These are phyloP conservation scores for Parietaria judaica DNA, from an alignment of 306 rosid genomes.

Conservation along the genomic window DNA sequence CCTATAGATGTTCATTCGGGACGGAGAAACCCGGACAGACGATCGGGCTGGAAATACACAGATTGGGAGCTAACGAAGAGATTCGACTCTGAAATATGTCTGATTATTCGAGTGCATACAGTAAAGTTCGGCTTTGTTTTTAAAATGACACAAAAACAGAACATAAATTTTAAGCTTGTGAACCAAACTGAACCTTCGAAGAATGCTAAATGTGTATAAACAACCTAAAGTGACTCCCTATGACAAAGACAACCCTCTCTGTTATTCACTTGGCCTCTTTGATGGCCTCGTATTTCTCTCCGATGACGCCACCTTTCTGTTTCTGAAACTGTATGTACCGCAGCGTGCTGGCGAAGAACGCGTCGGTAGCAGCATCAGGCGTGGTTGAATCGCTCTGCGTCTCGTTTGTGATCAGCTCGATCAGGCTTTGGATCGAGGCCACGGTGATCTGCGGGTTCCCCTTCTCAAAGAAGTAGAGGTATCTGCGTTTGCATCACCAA, in stretches of 20 bases:
- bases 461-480: conserved; percentile 91
- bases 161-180: not conserved
- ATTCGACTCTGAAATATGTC: too few species aligned
- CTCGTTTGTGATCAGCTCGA: conserved; percentile 75
- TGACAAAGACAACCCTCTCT: not conserved
- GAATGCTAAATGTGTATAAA: not conserved
- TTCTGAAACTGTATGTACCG: conserved; percentile 84
- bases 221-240: not conserved
- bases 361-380: conserved; percentile 64
- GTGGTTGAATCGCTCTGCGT: conserved; percentile 67
- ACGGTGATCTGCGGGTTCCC: conserved; percentile 80
- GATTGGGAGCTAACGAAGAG: too few species aligned
- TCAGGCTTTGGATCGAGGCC: conserved; percentile 70
- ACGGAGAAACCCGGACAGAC: too few species aligned
- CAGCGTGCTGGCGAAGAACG: conserved; percentile 80
- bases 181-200: not conserved
- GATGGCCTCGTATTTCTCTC: conserved; percentile 77
- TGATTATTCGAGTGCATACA: too few species aligned
- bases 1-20: too few species aligned
- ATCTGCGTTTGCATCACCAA: conserved; percentile 36
- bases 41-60: too few species aligned
- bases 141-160: not conserved
- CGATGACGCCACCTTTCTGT: conserved; percentile 81
- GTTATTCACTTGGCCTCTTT: conserved; percentile 20
- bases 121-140: too few species aligned